phyloP scores from a whole-genome alignment of 148 eudicot species.

The Linanthus parryae region DNA sequence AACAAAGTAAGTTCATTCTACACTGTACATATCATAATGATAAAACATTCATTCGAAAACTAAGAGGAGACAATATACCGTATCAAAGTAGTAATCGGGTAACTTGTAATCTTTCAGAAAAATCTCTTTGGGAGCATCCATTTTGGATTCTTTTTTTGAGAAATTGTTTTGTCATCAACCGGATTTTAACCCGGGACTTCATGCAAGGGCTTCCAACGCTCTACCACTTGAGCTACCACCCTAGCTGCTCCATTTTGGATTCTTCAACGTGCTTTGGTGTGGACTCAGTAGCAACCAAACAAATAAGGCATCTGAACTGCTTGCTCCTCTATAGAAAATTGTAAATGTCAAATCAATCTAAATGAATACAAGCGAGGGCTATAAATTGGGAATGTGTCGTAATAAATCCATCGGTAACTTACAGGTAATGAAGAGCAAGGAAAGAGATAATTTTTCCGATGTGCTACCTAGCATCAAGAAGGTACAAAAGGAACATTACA shows the following conservation, averaged over 20 bases:
- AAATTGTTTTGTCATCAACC: too few relatives aligned
- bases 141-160: constrained; percentile 51
- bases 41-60: not conserved
- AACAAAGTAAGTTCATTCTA: too few relatives aligned
- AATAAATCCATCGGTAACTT: constrained; percentile 13
- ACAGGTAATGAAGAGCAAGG: constrained; percentile 28
- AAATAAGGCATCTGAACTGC: constrained; percentile 45
- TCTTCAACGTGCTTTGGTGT: constrained; percentile 50
- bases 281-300: constrained; percentile 81
- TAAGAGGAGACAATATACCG: constrained; percentile 29
- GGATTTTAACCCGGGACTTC: too few relatives aligned
- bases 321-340: constrained; percentile 36
- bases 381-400: too few relatives aligned
- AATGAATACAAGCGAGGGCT: too few relatives aligned
- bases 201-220: too few relatives aligned
- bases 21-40: not conserved
- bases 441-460: constrained; percentile 30
- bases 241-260: too few relatives aligned
- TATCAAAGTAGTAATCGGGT: constrained; percentile 90
- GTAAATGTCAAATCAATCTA: too few relatives aligned
- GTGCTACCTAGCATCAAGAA: constrained; percentile 32
- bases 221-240: too few relatives aligned
- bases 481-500: constrained; percentile 7
- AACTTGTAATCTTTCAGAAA: constrained; percentile 89
- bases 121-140: constrained; percentile 91